phyloP scores from a whole-genome alignment of 1,139 yeast genomes.

The Zhuliangozyma parablackwelliae region DNA sequence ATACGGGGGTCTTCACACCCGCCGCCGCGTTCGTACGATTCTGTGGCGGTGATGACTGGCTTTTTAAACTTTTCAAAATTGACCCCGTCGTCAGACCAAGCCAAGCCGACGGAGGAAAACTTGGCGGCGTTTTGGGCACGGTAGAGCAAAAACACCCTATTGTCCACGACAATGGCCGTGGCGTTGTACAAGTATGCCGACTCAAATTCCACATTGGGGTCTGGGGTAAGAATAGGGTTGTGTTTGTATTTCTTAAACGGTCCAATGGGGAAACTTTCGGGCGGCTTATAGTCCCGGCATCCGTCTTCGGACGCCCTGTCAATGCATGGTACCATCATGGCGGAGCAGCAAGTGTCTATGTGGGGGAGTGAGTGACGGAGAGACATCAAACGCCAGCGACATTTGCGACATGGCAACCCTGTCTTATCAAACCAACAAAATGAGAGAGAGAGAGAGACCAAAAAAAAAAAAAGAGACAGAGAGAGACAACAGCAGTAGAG shows the following conservation, averaged over 20 bases:
- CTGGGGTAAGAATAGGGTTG: slow-evolving; percentile 39
- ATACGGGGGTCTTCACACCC: slow-evolving; percentile 46
- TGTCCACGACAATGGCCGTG: slow-evolving; percentile 40
- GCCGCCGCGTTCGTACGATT: slow-evolving; percentile 39
- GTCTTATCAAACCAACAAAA: background rate
- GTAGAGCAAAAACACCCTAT: slow-evolving; percentile 34
- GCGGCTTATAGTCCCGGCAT: slow-evolving; percentile 30
- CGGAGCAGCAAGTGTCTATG: background rate
- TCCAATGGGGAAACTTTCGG: slow-evolving; percentile 39
- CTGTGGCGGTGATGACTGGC: slow-evolving; percentile 36
- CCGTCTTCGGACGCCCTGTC: slow-evolving; percentile 25
- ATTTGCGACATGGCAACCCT: background rate
- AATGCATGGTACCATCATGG: slow-evolving; percentile 31
- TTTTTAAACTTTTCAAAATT: slow-evolving; percentile 26
- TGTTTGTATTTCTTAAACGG: slow-evolving; percentile 33
- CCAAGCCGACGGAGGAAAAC: slow-evolving; percentile 35
- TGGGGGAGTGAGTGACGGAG: background rate
- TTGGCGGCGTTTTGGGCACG: slow-evolving; percentile 38
- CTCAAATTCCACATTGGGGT: slow-evolving; percentile 38
- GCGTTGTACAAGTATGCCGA: slow-evolving; percentile 42
- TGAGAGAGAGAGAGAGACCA: background rate
- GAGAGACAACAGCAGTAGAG: no score
- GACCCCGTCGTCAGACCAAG: slow-evolving; percentile 41
- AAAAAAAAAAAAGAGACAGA: background rate
- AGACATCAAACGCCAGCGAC: background rate